Conservation (phyloP, 2,329 filamentous ascomycete species). For the Aureobasidium sp. region DNA sequence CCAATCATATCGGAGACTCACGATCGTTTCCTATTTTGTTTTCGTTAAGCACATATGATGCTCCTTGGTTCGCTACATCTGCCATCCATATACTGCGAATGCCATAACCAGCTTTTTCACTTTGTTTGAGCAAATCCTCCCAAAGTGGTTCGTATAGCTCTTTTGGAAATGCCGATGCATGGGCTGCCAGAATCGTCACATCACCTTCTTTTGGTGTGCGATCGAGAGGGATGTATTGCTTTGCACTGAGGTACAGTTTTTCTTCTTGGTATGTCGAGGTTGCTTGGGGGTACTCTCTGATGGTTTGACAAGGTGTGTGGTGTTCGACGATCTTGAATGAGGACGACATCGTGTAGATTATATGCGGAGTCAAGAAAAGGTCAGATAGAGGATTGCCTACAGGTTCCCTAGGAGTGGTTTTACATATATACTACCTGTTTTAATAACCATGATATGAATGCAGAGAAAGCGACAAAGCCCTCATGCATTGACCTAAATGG, state of each 20-base stretch:
- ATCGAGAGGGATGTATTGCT: slow-evolving; percentile 80
- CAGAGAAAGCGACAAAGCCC: neutral
- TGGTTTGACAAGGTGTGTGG: slow-evolving; percentile 64
- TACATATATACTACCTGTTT: neutral
- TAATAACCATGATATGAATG: neutral
- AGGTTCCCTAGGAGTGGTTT: neutral
- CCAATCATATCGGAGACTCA: slow-evolving; percentile 36
- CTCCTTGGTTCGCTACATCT: slow-evolving; percentile 76
- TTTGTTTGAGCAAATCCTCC: slow-evolving; percentile 63
- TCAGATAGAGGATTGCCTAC: neutral
- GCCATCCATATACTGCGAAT: slow-evolving; percentile 85
- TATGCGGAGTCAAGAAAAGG: neutral
- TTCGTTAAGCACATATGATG: slow-evolving; percentile 72
- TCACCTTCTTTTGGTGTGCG: slow-evolving; percentile 62
- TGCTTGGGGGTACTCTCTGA: slow-evolving; percentile 72
- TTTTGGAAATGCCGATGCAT: slow-evolving; percentile 92
- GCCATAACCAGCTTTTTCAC: slow-evolving; percentile 48
- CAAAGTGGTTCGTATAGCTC: slow-evolving; percentile 90
- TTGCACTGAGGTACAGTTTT: slow-evolving; percentile 65
- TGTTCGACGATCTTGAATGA: slow-evolving; percentile 46
- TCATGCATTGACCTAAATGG: neutral
- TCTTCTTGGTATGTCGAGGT: slow-evolving; percentile 69
- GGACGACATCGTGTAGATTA: neutral
- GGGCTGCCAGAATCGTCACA: slow-evolving; percentile 76
- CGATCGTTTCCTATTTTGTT: slow-evolving; percentile 73